Evolutionary conservation across 2,329 filamentous ascomycete species (phyloP).

Genomic region (Cladosporium sp.): DNA sequence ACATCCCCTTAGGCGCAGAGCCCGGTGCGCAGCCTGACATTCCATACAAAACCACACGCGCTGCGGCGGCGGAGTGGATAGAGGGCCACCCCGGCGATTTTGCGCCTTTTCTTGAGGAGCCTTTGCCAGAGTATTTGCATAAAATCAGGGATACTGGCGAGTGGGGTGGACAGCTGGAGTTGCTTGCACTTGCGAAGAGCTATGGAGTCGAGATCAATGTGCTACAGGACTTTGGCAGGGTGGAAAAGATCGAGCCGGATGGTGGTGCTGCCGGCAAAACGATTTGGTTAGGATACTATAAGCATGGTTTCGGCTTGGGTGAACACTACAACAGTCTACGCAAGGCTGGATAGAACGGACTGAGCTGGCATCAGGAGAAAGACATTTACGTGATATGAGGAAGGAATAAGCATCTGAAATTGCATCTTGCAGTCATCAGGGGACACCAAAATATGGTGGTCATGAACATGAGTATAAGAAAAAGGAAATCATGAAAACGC

Average conservation of each 20-base stretch:
- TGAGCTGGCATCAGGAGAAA: background rate
- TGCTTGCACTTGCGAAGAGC: constrained; percentile 75
- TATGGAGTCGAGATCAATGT: constrained; percentile 81
- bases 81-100: constrained; percentile 72
- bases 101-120: constrained; percentile 79
- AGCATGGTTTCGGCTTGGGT: constrained; percentile 87
- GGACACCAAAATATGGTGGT: too few species aligned
- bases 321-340: constrained; percentile 94
- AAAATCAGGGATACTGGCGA: constrained; percentile 85
- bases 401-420: background rate
- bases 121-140: constrained; percentile 64
- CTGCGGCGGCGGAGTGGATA: constrained; percentile 75
- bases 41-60: constrained; percentile 63
- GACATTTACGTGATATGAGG: background rate
- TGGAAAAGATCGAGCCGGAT: constrained; percentile 66
- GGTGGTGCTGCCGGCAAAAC: constrained; percentile 48
- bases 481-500: background rate
- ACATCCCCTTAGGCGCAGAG: constrained; percentile 39
- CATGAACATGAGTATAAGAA: too few species aligned
- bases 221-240: constrained; percentile 73
- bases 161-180: constrained; percentile 92
- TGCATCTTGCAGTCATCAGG: background rate
- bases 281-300: constrained; percentile 92
- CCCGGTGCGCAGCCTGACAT: constrained; percentile 13
- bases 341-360: constrained; percentile 19